A percentile compares a stretch with the other conserved stretches of the same genome.
Conservation (phyloP, 2,329 filamentous ascomycete species). For the Huntiella abstrusa region DNA sequence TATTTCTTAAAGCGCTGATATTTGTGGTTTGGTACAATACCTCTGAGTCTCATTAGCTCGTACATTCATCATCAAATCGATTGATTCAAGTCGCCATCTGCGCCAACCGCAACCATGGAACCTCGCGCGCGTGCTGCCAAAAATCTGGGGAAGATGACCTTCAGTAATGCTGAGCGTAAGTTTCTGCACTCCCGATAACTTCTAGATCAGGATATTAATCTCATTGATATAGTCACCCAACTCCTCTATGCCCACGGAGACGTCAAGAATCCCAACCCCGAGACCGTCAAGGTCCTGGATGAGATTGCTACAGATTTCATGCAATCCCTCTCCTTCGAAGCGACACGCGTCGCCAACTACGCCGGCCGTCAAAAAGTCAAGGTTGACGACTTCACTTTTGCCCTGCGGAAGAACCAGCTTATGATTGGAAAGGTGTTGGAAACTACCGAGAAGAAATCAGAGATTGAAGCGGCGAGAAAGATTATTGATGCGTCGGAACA, state of each 20-base stretch:
- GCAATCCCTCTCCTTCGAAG: slow-evolving; percentile 80
- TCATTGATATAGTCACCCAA: slow-evolving; percentile 37
- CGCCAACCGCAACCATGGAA: slow-evolving; percentile 37
- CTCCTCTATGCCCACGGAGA: slow-evolving; percentile 71
- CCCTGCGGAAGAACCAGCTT: slow-evolving; percentile 63
- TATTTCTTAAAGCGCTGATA: too few species aligned
- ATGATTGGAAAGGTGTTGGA: slow-evolving; percentile 83
- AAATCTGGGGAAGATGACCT: slow-evolving; percentile 71
- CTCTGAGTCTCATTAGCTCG: too few species aligned
- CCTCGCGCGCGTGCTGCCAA: slow-evolving; percentile 59
- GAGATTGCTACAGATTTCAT: slow-evolving; percentile 96
- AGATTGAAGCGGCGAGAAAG: slow-evolving; percentile 69
- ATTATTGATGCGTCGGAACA: slow-evolving; percentile 50
- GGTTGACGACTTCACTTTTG: slow-evolving; percentile 93
- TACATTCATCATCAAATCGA: neutral
- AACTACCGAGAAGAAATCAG: slow-evolving; percentile 70
- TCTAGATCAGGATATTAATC: neutral
- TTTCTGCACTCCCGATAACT: slow-evolving; percentile 10
- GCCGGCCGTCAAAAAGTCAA: slow-evolving; percentile 91
- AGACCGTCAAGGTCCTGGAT: slow-evolving; percentile 74
- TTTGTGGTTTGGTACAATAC: too few species aligned
- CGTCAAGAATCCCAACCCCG: slow-evolving; percentile 54
- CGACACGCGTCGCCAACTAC: slow-evolving; percentile 68
- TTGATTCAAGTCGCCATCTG: neutral
- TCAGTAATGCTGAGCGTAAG: slow-evolving; percentile 51